Conservation (phyloP, 306 rosid species). For the Alnus rubra region DNA sequence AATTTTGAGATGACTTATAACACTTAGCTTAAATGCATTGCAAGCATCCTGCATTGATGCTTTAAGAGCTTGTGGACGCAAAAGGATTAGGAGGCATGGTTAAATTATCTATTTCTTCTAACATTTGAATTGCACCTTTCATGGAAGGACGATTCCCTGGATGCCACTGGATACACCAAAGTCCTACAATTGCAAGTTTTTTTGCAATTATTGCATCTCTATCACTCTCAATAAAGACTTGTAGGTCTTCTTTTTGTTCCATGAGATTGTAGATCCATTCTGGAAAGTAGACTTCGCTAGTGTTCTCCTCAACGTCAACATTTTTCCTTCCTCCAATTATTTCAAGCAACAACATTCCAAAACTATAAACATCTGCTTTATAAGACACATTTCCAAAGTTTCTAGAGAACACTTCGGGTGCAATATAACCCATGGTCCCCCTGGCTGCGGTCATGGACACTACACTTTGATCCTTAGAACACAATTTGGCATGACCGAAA, state of each 20-base stretch:
- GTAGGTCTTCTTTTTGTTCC: not conserved
- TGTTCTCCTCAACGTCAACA: not conserved
- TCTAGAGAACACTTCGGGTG: not conserved
- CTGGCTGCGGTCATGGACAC: not conserved
- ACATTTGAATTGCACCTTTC: not conserved
- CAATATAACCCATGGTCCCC: not conserved
- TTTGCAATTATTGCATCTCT: not conserved
- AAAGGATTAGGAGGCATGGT: not conserved
- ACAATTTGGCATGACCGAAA: not conserved
- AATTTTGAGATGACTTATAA: not conserved
- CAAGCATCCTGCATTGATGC: too few species aligned
- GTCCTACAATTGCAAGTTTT: not conserved
- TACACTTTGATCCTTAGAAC: not conserved
- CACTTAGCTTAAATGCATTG: not conserved
- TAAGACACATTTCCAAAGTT: not conserved
- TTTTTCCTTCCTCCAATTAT: not conserved
- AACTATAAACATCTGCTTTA: not conserved
- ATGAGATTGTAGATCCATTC: not conserved
- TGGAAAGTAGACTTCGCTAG: not conserved
- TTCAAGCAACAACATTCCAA: not conserved
- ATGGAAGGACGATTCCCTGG: not conserved
- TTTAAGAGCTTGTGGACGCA: too few species aligned
- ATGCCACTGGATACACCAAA: not conserved
- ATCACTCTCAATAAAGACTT: not conserved
- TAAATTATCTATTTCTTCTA: not conserved